phyloP scores from a whole-genome alignment of 2,329 filamentous ascomycete species.

The Colletotrichum abscissum region DNA sequence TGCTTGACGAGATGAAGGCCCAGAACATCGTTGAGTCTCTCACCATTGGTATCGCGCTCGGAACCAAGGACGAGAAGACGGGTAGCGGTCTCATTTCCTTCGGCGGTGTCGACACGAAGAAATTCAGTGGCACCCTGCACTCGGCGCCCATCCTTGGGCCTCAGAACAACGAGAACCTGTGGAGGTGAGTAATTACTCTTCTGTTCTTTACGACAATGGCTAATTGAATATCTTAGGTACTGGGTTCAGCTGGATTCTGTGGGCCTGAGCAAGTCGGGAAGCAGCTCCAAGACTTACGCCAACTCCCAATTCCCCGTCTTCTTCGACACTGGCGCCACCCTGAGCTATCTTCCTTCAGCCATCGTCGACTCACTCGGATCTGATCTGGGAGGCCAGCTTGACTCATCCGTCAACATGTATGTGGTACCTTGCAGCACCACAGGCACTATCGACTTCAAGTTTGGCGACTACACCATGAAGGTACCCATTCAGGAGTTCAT shows the following conservation, averaged over 20 bases:
- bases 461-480: slow-evolving; percentile 56
- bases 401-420: slow-evolving; percentile 54
- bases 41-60: slow-evolving; percentile 48
- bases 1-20: slow-evolving; percentile 43
- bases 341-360: slow-evolving; percentile 72
- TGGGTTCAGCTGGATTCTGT: slow-evolving; percentile 55
- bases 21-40: slow-evolving; percentile 43
- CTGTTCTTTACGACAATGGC: neutral
- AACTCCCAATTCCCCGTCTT: slow-evolving; percentile 58
- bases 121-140: slow-evolving; percentile 52
- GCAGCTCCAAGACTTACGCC: slow-evolving; percentile 36
- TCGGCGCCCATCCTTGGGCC: slow-evolving; percentile 43
- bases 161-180: slow-evolving; percentile 40
- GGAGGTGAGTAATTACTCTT: slow-evolving; percentile 22
- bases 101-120: slow-evolving; percentile 58
- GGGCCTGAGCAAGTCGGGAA: slow-evolving; percentile 45
- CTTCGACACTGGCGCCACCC: slow-evolving; percentile 75
- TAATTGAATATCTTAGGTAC: slow-evolving; percentile 45
- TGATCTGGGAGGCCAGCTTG: slow-evolving; percentile 57
- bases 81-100: slow-evolving; percentile 50
- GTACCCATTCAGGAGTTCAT: slow-evolving; percentile 61
- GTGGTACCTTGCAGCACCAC: slow-evolving; percentile 59
- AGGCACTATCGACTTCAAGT: slow-evolving; percentile 59
- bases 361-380: slow-evolving; percentile 60
- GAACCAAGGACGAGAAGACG: slow-evolving; percentile 40